Evolutionary conservation across 129 eudicot species (phyloP), one percentile per base, ranked within the genome.

Genomic region (Artemisia tridentata): DNA sequence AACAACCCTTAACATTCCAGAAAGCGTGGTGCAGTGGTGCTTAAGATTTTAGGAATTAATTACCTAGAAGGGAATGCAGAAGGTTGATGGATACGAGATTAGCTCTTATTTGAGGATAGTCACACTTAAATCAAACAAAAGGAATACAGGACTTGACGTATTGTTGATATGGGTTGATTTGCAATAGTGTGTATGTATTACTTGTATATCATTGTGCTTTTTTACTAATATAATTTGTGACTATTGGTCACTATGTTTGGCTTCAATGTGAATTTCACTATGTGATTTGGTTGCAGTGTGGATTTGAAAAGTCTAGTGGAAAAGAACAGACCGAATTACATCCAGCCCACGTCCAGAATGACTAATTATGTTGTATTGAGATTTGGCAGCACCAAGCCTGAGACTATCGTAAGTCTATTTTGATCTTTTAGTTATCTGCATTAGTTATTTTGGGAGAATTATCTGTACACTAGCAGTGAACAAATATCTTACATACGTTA

Each of bases 311-410:
- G 84, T 70, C 81, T 92, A 69, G 80, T 81, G 75, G 93, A 92
- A 73, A 84, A 83, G 76, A 88, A 92, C 84, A 92, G 80, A 63
- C 81, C 80, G 34, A 84, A 88, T 77, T 92, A 86, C 65, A 83
- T 92, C 46, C 98, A 91, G 34, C 95, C 98, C n/a, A 74, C 91
- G 11, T 92, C 98, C 4, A 84, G 98, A 52, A 92, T 88, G 96
- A 89, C 98, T 54, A 92, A 92, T 75, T 92, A 92, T 71, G 91
- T 86, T 51, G 96, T 92, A 53, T 72, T 92, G 75, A 80, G 86
- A 58, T 92, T 84, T 85, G 91, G 96, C 38, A 75, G 75, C 74
- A 67, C 81, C 59, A 92, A 78, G 72, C 78, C 88, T 54, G 95
- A 80, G 69, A 62, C 73, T 63, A 78, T 78, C 55, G 97, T 88